Conservation (phyloP, 2,329 filamentous ascomycete species). For the Lasiodiplodia hormozganensis region DNA sequence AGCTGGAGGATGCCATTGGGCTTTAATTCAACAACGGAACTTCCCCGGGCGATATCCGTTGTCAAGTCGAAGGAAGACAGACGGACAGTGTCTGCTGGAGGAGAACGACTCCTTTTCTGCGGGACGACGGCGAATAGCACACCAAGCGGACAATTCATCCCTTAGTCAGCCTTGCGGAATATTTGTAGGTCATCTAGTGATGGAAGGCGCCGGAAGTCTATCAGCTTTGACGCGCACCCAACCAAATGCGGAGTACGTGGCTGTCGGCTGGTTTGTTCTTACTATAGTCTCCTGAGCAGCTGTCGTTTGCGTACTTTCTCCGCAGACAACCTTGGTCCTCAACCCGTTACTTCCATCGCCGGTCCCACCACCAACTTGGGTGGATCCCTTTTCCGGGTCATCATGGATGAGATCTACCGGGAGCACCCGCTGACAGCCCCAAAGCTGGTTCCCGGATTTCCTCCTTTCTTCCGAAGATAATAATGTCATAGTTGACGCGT, state of each 20-base stretch:
- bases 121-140: background rate
- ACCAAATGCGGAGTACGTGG: no score
- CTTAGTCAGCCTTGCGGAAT: background rate
- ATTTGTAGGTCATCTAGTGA: background rate
- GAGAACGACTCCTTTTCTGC: background rate
- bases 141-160: background rate
- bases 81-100: background rate
- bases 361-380: background rate
- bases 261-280: background rate
- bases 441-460: background rate
- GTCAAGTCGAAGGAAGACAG: background rate
- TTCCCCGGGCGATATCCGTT: background rate
- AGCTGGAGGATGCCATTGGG: background rate
- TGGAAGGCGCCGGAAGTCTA: background rate
- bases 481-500: background rate
- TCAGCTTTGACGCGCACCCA: background rate
- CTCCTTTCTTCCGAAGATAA: background rate
- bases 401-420: constrained; percentile 14
- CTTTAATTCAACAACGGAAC: background rate
- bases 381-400: constrained; percentile 4
- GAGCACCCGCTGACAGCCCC: constrained; percentile 19
- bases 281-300: background rate
- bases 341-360: background rate
- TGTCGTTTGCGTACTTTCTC: background rate
- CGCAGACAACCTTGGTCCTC: background rate